Evolutionary conservation across 2,329 filamentous ascomycete species (phyloP), one percentile per base, ranked within the genome.

Genomic region (Alternaria infectoria): DNA sequence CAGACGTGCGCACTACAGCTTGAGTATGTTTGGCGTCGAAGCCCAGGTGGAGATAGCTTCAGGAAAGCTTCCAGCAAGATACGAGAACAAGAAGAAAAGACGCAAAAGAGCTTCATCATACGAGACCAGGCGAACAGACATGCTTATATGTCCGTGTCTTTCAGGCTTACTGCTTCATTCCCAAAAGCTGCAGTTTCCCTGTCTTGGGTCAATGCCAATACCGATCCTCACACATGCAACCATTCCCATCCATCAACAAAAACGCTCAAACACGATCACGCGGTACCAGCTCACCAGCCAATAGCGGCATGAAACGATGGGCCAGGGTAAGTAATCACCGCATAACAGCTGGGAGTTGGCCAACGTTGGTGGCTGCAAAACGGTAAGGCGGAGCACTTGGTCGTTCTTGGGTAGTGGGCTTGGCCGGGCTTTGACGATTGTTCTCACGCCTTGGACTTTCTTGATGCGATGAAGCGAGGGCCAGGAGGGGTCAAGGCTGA

Each of bases 331-430:
- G 13, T 46, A 43, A 32, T 60, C 49, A 40, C 19, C 19, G 43
- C 52, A 60, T 57, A 40, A 12, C 30, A 19, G 21, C 44, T 36
- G 12, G 15, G 17, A 26, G n/a, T n/a, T 25, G 44, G 15, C 8
- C 7, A 49, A 57, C 58, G 44, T 60, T 45, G 30, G 58, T 56
- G 44, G 58, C 58, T 57, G 30, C 45, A 56, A 26, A 25, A 52
- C 36, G 26, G 44, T 50, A 60, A 57, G 51, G 52, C 30, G 56
- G 56, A 58, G 12, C 19, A 46, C 19, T 46, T 46, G 44, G 28
- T 52, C 49, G 10, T 52, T 36, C 30, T 52, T 52, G 28, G 30
- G 49, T 52, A 15, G 9, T 25, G 19, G 43, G 9, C 49, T 52
- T 52, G 49, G 49, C 49, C 49, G 23, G 28, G 49, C 49, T 52